Conservation (phyloP, 768 basidiomycete species). For the Leccinum boreale region DNA sequence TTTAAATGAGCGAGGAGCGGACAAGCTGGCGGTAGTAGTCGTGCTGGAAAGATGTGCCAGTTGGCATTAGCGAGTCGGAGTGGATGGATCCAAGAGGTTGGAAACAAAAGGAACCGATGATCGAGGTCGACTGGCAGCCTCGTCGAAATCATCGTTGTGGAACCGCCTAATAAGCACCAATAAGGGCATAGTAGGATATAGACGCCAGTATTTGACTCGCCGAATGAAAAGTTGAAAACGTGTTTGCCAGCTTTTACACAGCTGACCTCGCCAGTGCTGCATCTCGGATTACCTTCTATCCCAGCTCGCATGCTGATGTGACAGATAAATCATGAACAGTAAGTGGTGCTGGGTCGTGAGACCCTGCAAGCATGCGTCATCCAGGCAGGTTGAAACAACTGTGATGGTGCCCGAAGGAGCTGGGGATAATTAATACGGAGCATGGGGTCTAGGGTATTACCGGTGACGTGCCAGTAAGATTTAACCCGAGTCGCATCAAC, state of each 20-base stretch:
- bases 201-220: neutral
- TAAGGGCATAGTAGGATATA: neutral
- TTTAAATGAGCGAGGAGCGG: neutral
- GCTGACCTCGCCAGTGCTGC: neutral
- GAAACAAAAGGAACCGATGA: neutral
- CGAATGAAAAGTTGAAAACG: slow-evolving; percentile 5
- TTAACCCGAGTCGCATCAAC: neutral
- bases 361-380: slow-evolving; percentile 17
- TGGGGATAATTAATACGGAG: neutral
- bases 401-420: slow-evolving; percentile 6
- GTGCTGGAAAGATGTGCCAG: neutral
- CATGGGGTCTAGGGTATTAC: slow-evolving; percentile 7
- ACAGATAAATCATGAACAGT: neutral
- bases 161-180: slow-evolving; percentile 5
- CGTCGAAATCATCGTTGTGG: slow-evolving; percentile 1
- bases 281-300: neutral
- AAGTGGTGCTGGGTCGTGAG: neutral
- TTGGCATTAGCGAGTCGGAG: neutral
- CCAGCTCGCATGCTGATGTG: neutral
- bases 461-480: neutral
- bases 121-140: neutral
- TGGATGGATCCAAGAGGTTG: neutral
- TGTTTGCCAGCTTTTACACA: slow-evolving; percentile 3
- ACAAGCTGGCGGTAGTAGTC: neutral
- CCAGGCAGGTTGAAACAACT: neutral